Conservation (phyloP, 139 green algal species). For the Trebouxia sp. region DNA sequence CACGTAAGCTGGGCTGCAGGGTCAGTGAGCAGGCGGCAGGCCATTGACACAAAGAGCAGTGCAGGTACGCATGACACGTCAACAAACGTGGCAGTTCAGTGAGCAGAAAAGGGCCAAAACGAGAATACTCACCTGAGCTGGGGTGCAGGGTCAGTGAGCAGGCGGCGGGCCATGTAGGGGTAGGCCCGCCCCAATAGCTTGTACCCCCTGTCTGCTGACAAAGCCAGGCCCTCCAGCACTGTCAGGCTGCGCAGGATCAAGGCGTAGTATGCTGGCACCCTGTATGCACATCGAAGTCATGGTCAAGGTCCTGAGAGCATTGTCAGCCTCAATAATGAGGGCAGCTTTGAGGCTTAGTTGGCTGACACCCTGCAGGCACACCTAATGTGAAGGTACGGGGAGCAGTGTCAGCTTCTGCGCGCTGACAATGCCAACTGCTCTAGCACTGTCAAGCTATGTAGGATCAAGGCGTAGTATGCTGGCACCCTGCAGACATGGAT, state of each 20-base stretch:
- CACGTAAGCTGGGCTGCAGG: not conserved
- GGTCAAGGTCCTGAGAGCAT: no score
- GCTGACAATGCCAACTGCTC: no score
- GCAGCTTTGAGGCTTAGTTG: no score
- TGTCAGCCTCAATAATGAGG: no score
- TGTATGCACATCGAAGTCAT: no score
- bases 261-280: slow-evolving; percentile 93
- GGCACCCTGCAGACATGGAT: slow-evolving; percentile 57
- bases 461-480: no score
- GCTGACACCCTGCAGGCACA: no score
- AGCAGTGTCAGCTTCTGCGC: no score
- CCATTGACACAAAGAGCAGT: not conserved
- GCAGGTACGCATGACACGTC: not conserved
- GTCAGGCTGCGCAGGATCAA: slow-evolving; percentile 95
- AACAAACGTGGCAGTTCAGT: not conserved
- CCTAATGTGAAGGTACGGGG: no score
- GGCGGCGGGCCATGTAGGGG: slow-evolving; percentile 93
- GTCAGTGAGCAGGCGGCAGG: not conserved
- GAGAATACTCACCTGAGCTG: slow-evolving; percentile 62
- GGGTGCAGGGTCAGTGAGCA: slow-evolving; percentile 91
- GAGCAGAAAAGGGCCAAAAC: not conserved
- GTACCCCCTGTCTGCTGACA: slow-evolving; percentile 67
- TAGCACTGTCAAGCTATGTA: no score
- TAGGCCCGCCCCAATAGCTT: slow-evolving; percentile 93
- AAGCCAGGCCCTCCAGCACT: slow-evolving; percentile 91